Conservation (phyloP, 108 stramenopile species). For the Bacterosira constricta region DNA sequence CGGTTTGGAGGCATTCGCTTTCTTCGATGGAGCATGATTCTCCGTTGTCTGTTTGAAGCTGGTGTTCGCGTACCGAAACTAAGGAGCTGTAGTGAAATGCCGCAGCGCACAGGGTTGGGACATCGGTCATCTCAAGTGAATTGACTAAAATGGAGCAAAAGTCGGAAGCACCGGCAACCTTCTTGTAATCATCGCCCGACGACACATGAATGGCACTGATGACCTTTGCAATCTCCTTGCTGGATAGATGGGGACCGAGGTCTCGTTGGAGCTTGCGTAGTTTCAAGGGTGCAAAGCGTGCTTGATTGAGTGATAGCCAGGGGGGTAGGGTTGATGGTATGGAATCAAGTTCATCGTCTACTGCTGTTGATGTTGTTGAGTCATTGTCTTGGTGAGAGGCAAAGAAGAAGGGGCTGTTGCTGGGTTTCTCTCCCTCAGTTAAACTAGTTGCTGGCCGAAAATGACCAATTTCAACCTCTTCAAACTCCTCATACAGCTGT, state of each 20-base stretch:
- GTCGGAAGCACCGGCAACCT: constrained; percentile 74
- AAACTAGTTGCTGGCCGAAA: not conserved
- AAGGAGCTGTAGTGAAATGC: constrained; percentile 71
- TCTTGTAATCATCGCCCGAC: constrained; percentile 49
- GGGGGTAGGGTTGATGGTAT: constrained; percentile 13
- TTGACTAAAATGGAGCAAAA: constrained; percentile 77
- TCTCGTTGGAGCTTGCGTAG: constrained; percentile 31
- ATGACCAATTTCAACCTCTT: constrained; percentile 42
- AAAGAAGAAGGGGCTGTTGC: constrained; percentile 28
- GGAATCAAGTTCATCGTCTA: not conserved
- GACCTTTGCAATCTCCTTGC: constrained; percentile 40
- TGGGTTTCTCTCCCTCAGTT: not conserved
- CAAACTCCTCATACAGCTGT: constrained; percentile 39
- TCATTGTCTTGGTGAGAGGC: not conserved
- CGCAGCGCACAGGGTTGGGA: constrained; percentile 65
- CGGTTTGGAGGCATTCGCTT: constrained; percentile 6
- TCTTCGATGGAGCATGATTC: constrained; percentile 19
- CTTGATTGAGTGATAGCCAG: constrained; percentile 33
- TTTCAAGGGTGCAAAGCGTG: constrained; percentile 15
- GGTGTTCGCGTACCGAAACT: constrained; percentile 48
- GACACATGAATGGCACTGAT: constrained; percentile 66
- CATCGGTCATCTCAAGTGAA: constrained; percentile 75
- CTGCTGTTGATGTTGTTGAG: not conserved
- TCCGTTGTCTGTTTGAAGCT: not conserved
- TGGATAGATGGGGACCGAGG: constrained; percentile 23